Base-by-base conservation (phyloP, 108 stramenopile genomes). In the Pseudonitzschia pungens region DNA sequence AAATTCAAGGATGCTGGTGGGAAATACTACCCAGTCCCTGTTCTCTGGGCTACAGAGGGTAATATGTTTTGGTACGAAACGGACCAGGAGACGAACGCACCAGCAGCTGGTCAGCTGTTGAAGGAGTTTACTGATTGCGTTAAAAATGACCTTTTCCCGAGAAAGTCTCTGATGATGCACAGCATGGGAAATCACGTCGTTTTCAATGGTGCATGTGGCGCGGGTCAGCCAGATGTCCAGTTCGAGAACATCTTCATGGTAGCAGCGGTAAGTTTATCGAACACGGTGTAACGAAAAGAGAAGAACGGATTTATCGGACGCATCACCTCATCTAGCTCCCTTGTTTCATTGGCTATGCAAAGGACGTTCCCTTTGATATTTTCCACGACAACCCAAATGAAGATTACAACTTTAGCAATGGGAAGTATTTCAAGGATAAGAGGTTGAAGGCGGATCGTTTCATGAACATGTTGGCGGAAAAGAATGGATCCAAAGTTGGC, bases 161-260 rank as follows among this genome's bases (percentile, higher is more conserved):
- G 22, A 24, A 54, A 54, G 53, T 54, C 53, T 0, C 7, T 54
- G 11, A 21, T 54, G n/a, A 54, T 54, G 53, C 53, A 54, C 53
- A 54, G 53, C 15, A 54, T 54, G 53, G 53, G 53, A 8, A 54
- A 54, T 24, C 53, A 54, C 0, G 53, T 24, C 53, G 53, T 54
- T 24, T 54, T 54, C 53, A 54, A 54, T 24, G 53, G 53, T 54
- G 53, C 53, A 21, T 54, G 53, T 54, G 53, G 22, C 24, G 24
- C 7, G 0, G 53, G 22, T 21, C 10, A 10, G 24, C 53, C 53
- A 14, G 53, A 54, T 54, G 53, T 54, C 15, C n/a, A 21, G 14
- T 54, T 54, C 24, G 53, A 54, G n/a, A 54, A 54, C 15, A 54
- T 54, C 53, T 54, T 54, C 14, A 54, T 54, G 53, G 53, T 54